These are phyloP conservation scores for Prunus armeniaca DNA, from an alignment of 306 rosid species.

Conservation along the genomic window DNA sequence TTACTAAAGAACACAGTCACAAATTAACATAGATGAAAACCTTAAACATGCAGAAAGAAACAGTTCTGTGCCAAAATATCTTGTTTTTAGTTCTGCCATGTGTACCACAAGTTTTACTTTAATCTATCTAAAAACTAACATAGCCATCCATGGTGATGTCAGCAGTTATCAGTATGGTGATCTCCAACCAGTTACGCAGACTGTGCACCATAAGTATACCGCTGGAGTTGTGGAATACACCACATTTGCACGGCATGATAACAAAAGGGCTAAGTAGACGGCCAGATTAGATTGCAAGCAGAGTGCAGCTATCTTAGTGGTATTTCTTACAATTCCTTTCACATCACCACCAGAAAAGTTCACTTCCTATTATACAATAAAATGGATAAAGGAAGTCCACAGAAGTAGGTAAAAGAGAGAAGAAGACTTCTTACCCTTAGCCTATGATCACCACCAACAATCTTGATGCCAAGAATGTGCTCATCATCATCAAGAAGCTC, in stretches of 20 bases:
- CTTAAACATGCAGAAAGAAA: not conserved
- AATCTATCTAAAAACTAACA: not conserved
- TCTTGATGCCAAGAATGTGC: conserved; percentile 75
- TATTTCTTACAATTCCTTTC: not conserved
- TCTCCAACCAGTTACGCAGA: not conserved
- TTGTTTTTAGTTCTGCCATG: not conserved
- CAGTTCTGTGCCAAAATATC: not conserved
- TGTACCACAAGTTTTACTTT: not conserved
- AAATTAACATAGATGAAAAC: not conserved
- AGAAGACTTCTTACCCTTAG: conserved; percentile 51
- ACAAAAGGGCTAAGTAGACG: not conserved
- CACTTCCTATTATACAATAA: not conserved
- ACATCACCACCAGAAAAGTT: not conserved
- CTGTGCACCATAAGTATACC: not conserved
- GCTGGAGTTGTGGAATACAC: not conserved
- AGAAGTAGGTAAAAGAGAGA: not conserved
- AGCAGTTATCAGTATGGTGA: not conserved
- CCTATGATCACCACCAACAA: conserved; percentile 91
- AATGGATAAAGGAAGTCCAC: conserved; percentile 5
- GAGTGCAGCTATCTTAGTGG: not conserved
- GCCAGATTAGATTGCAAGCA: not conserved
- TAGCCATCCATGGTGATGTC: not conserved
- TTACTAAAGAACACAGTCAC: not conserved
- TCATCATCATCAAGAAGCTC: conserved; percentile 85
- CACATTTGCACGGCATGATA: not conserved